phyloP scores from a whole-genome alignment of 345 rosid species.

The Boechera retrofracta region DNA sequence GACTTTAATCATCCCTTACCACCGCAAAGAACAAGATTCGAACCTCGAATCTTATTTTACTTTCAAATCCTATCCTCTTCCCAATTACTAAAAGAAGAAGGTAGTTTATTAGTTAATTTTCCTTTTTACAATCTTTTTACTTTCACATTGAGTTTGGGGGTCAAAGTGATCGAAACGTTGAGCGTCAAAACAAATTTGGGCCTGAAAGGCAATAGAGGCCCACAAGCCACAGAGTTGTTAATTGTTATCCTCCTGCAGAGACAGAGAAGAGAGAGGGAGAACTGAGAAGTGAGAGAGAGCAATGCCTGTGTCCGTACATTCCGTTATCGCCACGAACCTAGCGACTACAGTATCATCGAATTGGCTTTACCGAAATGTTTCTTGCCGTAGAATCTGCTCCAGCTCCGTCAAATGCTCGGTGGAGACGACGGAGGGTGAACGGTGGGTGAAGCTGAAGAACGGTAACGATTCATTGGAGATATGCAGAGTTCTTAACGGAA shows the following conservation, averaged over 20 bases:
- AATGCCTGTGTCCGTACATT: slow-evolving; percentile 43
- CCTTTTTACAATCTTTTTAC: too few species aligned
- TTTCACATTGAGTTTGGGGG: too few species aligned
- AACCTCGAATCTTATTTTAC: too few species aligned
- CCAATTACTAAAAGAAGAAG: too few species aligned
- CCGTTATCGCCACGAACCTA: slow-evolving; percentile 45
- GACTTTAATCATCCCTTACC: too few species aligned
- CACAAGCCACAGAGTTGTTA: neutral
- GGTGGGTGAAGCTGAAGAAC: slow-evolving; percentile 62
- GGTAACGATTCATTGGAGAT: slow-evolving; percentile 84
- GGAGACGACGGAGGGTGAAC: slow-evolving; percentile 47
- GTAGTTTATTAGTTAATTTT: too few species aligned
- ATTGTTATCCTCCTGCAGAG: neutral
- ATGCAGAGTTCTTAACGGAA: slow-evolving; percentile 84
- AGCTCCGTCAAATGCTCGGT: slow-evolving; percentile 57
- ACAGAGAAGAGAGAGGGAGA: neutral
- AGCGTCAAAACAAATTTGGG: neutral
- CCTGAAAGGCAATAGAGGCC: neutral
- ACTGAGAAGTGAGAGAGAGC: neutral
- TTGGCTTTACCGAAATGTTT: slow-evolving; percentile 23
- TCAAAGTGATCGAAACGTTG: too few species aligned
- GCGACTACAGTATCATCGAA: slow-evolving; percentile 37
- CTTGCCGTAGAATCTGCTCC: slow-evolving; percentile 33
- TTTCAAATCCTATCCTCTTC: too few species aligned
- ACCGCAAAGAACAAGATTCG: too few species aligned